Base-by-base conservation (phyloP, 2,329 filamentous ascomycete genomes). In the Xylaria hypoxylon region DNA sequence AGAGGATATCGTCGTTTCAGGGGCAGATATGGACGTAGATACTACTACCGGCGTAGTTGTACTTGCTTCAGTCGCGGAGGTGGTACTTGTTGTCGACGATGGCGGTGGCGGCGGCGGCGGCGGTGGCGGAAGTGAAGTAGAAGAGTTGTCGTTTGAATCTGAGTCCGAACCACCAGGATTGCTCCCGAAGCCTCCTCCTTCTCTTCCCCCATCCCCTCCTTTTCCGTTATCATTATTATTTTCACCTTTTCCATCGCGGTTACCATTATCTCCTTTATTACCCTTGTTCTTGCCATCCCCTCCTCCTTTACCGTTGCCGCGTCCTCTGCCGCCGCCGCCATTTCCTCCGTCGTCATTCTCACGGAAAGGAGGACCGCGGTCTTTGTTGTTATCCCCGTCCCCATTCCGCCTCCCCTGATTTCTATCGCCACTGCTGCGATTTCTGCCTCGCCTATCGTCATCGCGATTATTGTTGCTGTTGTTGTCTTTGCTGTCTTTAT, bases 401-500 rank as follows among this genome's bases (percentile, higher is more conserved):
- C 62, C 59, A 31, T 59, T 59, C 48, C 13, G 33, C 6, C 50
- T 56, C 42, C 13, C 47, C 10, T 44, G 40, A 22, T 44, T 55
- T 22, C 56, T 42, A 33, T 52, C 59, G 17, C 56, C 42, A 17
- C 11, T 35, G 11, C 35, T 17, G 35, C 51, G 24, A 38, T 52
- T 13, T 52, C 22, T 22, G 15, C 52, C 52, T 52, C 17, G 42
- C 8, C 57, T 17, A 42, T 33, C 38, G 26, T 19, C 17, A 17
- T 47, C 38, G 22, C 64, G 31, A 17, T 48, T 19, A 31, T 42
- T 38, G 15, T 67, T 62, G 31, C 40, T 19, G 47, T 62, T 51
- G 47, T 56, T 19, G 24, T 51, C 24, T 11, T 13, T 15, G 13
- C 22, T 35, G 28, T 61, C 42, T 19, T 56, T 24, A 31, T 52